phyloP scores from a whole-genome alignment of 345 rosid genomes.

The Dipteronia dyeriana region DNA sequence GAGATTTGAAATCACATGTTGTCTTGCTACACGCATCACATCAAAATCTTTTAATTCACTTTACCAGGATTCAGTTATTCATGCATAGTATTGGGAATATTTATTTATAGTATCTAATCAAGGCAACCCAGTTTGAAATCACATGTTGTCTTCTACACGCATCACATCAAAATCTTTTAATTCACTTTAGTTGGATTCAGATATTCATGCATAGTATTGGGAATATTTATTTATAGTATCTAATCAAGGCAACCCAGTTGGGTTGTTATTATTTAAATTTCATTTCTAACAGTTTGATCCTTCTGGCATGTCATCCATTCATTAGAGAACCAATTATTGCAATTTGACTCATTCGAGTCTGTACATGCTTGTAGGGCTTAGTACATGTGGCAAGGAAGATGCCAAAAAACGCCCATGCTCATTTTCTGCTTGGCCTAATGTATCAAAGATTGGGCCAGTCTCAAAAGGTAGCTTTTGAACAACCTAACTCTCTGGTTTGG shows the following conservation, averaged over 20 bases:
- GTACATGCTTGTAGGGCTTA: constrained; percentile 63
- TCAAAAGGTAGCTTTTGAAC: constrained; percentile 67
- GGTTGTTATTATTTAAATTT: background rate
- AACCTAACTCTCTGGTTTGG: background rate
- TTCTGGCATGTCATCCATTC: background rate
- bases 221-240: background rate
- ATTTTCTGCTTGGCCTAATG: constrained; percentile 94
- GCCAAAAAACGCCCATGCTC: constrained; percentile 43
- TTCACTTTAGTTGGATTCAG: background rate
- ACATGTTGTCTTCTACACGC: background rate
- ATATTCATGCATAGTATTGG: background rate
- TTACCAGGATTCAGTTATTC: background rate
- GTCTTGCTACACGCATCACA: background rate
- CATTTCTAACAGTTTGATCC: background rate
- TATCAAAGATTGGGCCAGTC: constrained; percentile 90
- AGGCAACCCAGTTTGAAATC: background rate
- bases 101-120: background rate
- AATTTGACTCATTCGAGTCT: background rate
- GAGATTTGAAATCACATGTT: background rate
- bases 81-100: background rate
- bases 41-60: background rate
- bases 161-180: background rate
- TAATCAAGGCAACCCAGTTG: background rate
- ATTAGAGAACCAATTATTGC: background rate
- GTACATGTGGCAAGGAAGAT: constrained; percentile 83